Evolutionary conservation across 148 eudicot genomes (phyloP), one percentile per base, ranked within the genome.

Genomic region (Rhododendron ferrugineum): DNA sequence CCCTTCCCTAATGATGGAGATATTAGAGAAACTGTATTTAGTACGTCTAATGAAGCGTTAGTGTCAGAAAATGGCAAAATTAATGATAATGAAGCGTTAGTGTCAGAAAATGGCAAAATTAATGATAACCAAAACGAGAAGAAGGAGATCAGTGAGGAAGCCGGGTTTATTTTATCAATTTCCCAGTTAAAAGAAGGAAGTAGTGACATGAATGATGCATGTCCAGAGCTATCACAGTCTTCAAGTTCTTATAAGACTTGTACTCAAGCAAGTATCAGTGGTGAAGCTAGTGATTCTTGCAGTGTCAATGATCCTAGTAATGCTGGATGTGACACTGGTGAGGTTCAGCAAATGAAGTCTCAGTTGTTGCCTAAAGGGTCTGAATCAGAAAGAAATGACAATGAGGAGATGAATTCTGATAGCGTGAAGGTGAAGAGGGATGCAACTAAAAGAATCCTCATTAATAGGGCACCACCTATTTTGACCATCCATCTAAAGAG

Each of bases 401-500:
- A 85, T 3, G 93, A 88, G 79, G 93, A 88, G 62, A 86, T 80
- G 50, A 83, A 91, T 76, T 84, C 86, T 23, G 88, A 90, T 76
- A 83, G 88, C 81, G 81, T 92, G 80, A 95, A 92, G 92, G 99
- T 93, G 84, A 91, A 89, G 90, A 92, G 98, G 81, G 93, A 93
- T 86, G 99, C 99, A 50, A 94, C 92, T 82, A 97, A 95, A 90
- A 93, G 95, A 87, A 91, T 92, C 47, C 91, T 93, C 42, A 92
- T 97, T 85, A 86, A 90, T 84, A 93, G 87, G 84, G 89, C 90
- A 82, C 99, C 99, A 37, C 85, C 93, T 47, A 85, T 93, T 85
- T 87, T 97, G 90, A 97, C 99, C 82, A 91, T 97, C 78, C 99
- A 95, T 89, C 90, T 97, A 79, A 97, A 97, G 88, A 91, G 99